Conservation (phyloP, 495 filamentous ascomycete genomes). For the Hypoxylon fragiforme region DNA sequence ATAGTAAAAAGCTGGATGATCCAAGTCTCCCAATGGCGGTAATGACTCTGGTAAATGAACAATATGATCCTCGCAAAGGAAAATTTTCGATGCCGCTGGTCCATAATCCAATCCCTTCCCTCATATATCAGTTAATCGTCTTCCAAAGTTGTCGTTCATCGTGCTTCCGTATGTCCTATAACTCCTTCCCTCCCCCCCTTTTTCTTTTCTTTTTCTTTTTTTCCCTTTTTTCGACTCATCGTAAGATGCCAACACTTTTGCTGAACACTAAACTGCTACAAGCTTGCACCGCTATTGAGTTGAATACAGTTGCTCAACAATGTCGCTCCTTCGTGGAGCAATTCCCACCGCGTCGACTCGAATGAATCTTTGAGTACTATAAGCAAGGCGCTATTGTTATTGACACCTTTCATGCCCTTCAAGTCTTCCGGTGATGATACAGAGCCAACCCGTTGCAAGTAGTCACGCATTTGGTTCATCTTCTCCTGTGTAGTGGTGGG, state of each 20-base stretch:
- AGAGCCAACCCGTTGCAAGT: slow-evolving; percentile 71
- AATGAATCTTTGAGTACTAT: slow-evolving; percentile 83
- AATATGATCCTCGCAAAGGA: slow-evolving; percentile 23
- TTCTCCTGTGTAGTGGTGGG: slow-evolving; percentile 64
- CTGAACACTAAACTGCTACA: slow-evolving; percentile 11
- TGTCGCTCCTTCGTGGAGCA: slow-evolving; percentile 82
- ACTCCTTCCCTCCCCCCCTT: too few relatives aligned
- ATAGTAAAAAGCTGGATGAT: slow-evolving; percentile 11
- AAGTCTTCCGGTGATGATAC: slow-evolving; percentile 83
- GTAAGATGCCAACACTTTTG: background rate
- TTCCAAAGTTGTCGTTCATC: slow-evolving; percentile 21
- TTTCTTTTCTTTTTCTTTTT: too few relatives aligned
- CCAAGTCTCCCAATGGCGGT: slow-evolving; percentile 4
- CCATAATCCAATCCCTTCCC: slow-evolving; percentile 14
- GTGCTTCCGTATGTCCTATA: slow-evolving; percentile 5
- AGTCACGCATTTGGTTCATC: slow-evolving; percentile 76
- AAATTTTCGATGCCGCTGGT: slow-evolving; percentile 24
- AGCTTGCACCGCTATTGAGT: slow-evolving; percentile 47
- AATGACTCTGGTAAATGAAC: slow-evolving; percentile 9
- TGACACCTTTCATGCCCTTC: slow-evolving; percentile 72
- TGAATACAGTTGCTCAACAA: slow-evolving; percentile 78
- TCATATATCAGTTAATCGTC: slow-evolving; percentile 21
- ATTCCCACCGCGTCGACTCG: slow-evolving; percentile 82
- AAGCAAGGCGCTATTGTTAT: slow-evolving; percentile 79
- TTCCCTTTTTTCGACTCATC: too few relatives aligned